Evolutionary conservation across 2,329 filamentous ascomycete genomes (phyloP), one percentile per base, ranked within the genome.

Genomic region (Incumbomyces delicatus): DNA sequence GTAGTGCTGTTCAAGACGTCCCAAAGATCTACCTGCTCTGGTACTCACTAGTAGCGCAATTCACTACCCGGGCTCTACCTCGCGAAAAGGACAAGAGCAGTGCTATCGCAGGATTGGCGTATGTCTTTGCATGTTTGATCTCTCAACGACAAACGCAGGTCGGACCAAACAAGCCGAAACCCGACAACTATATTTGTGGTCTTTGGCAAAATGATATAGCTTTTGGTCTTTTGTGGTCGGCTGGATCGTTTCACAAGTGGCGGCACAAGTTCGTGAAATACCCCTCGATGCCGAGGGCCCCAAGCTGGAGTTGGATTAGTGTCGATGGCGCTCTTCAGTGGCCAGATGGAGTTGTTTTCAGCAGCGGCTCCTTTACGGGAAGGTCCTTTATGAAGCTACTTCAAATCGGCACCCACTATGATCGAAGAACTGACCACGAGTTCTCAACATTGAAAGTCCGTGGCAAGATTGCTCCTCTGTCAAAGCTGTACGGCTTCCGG

Each of bases 251-350:
- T 18, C 42, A 45, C 42, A 45, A 45, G 33, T 45, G 42, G 42
- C 42, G 42, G 13, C 36, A 37, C 17, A 45, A 45, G 33, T 45
- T 45, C 22, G 42, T 45, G 2, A 50, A 51, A 10, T 50, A 53
- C 6, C 53, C 55, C 11, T 42, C 49, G 2, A 49, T 45, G 30
- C 57, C 51, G 35, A 41, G 54, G 13, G 56, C 56, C 10, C 56
- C 56, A 22, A 57, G 50, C 29, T 58, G 56, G 56, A 50, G 54
- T 7, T 58, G 56, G 56, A 46, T 53, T 7, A 52, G 48, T 22
- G 53, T 57, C 45, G 54, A 58, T 32, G 56, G 56, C 12, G 50
- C 54, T 35, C 48, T 58, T 14, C 27, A 27, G 27, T 50, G 47
- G 42, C 42, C 42, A 4, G 42, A 45, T n/a, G 42, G 42, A 2